Base-by-base conservation (phyloP, 2,329 filamentous ascomycete genomes). In the Fusarium penzigii region DNA sequence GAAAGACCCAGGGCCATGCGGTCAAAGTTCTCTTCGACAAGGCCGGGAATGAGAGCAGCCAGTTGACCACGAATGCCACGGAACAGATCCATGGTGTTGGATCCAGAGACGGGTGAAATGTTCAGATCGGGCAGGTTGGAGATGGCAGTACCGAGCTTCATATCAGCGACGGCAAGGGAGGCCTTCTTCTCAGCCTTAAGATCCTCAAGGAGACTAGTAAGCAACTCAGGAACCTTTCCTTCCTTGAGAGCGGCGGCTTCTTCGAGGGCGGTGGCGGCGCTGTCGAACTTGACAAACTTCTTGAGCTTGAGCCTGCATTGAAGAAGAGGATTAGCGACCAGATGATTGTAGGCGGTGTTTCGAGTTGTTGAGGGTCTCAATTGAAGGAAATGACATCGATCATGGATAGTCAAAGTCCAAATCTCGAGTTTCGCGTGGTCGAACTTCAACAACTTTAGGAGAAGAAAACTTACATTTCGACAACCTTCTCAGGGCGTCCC, bases 161-260 rank as follows among this genome's bases (percentile, higher is more conserved):
- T 87, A 70, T 99, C 94, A 61, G 92, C 91, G 59, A 99, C 93
- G 52, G 92, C 93, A 62, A 99, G 82, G 17, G 92, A 95, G 40
- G 90, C 87, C 79, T 99, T 97, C 81, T 96, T 96, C 83, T 99
- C 94, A 71, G 95, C 89, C 78, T 97, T 97, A 75, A 97, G 86
- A 48, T 88, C 86, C 63, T 96, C 86, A 64, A 99, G 86, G 56
- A 99, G 84, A 63, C 81, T 83, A 48, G 89, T 80, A 58, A 99
- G 82, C 74, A 94, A 87, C 52, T 92, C 88, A 44, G 93, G 95
- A 59, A 97, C 92, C 78, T 97, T 97, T 73, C 92, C 92, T 69
- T 97, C 93, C 62, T 91, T 89, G 57, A 99, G 78, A 39, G 90
- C 85, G 49, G 90, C 86, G 65, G 92, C 90, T 79, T 99, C 93